Conservation (phyloP, 2,329 filamentous ascomycete species). For the Pezicula neosporulosa region DNA sequence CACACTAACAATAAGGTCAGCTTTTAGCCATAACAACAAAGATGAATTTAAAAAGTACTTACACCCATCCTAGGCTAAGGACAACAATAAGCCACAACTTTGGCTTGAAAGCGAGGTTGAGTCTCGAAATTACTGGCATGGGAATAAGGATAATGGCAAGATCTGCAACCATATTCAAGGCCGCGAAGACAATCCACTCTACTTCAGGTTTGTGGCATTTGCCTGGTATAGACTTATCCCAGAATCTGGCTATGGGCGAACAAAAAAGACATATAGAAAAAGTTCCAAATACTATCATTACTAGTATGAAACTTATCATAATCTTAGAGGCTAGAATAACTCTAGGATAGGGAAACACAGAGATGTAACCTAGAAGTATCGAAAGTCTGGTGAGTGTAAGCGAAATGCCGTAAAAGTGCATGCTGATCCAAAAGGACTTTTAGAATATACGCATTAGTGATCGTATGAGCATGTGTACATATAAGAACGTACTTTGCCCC, state of each 20-base stretch:
- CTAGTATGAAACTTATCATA: not conserved
- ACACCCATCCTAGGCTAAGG: not conserved
- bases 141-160: not conserved
- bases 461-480: not conserved
- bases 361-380: not conserved
- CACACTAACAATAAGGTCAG: not conserved
- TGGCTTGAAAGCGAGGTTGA: not conserved
- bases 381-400: not conserved
- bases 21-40: not conserved
- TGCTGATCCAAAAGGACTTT: not conserved
- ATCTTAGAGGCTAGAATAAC: not conserved
- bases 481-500: not conserved
- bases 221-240: not conserved
- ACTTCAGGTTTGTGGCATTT: not conserved
- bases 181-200: not conserved
- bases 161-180: not conserved
- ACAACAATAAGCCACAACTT: not conserved
- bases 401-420: not conserved
- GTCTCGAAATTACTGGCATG: not conserved
- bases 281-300: not conserved
- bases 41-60: not conserved
- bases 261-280: not conserved
- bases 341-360: not conserved
- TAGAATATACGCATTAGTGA: not conserved
- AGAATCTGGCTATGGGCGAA: not conserved